Evolutionary conservation across 371 early-diverging fungal species (phyloP).

Genomic region (Basidiobolus meristosporus): DNA sequence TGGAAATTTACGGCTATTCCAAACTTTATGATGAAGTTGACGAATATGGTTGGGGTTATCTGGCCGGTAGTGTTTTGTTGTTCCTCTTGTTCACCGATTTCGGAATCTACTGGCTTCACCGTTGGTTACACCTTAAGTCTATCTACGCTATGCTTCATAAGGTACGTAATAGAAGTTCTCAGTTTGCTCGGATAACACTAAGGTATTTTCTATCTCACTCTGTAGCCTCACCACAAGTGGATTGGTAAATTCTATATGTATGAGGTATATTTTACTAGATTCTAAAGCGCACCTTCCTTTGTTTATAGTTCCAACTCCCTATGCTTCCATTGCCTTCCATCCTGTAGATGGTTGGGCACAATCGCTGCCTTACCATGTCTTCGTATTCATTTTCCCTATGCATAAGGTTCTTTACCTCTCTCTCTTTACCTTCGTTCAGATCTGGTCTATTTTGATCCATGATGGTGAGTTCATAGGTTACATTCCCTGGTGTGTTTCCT

Average conservation of each 20-base stretch:
- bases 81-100: conserved; percentile 86
- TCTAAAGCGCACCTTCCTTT: no score
- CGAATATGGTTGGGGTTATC: conserved; percentile 46
- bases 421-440: conserved; percentile 75
- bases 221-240: conserved; percentile 31
- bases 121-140: conserved; percentile 67
- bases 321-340: conserved; percentile 88
- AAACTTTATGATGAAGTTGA: conserved; percentile 45
- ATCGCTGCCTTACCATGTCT: conserved; percentile 85
- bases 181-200: no score
- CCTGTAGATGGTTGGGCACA: conserved; percentile 85
- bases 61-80: conserved; percentile 29
- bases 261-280: not conserved
- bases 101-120: conserved; percentile 88
- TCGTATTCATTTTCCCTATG: conserved; percentile 75
- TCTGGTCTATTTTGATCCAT: conserved; percentile 94
- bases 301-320: conserved; percentile 80
- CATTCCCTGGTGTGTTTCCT: no score
- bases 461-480: conserved; percentile 46
- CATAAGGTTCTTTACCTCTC: conserved; percentile 68
- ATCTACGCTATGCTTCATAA: conserved; percentile 83
- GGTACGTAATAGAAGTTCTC: conserved; percentile 16
- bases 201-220: not conserved
- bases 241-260: conserved; percentile 17
- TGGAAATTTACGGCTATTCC: conserved; percentile 76